Evolutionary conservation across 2,329 filamentous ascomycete genomes (phyloP), one percentile per base, ranked within the genome.

Genomic region (Epichloe scottii): DNA sequence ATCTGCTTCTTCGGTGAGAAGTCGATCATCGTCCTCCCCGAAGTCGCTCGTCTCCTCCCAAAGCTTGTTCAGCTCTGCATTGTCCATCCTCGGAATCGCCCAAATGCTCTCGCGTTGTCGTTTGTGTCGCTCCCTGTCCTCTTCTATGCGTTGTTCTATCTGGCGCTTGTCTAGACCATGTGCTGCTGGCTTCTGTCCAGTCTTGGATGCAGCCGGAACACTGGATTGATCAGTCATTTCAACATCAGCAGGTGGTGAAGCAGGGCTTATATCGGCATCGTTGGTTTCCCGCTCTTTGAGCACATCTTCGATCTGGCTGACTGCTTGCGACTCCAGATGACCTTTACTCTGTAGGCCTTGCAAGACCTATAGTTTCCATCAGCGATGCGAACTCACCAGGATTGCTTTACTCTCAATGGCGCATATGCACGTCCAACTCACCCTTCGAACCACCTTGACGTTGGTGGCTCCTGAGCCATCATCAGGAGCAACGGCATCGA

Each of bases 61-160:
- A 57, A 94, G 69, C 68, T 81, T 87, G 56, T 84, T 79, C 69
- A 89, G 84, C 68, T 97, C 91, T 11, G 71, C 70, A 37, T 83
- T 78, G 26, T 78, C 74, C 8, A 58, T 60, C 8, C 78, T 75
- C 33, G 80, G 80, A 2, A 95, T 82, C 0, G 89, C 88, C 93
- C 94, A 98, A 55, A 95, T 94, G 60, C 84, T 89, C 70, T 98
- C 93, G 21, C 93, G 74, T 61, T 91, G 73, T 42, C 91, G 75
- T 74, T 98, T 98, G 67, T 98, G 94, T 42, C 93, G 75, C 67
- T 98, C 93, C 3, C 93, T 76, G 67, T 98, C 93, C 68, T 98
- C 94, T 60, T 98, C 94, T 56, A 98, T 95, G 40, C 93, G 77
- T 71, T 97, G 90, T 69, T 97, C 90, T 49, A 96, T 87, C 69